Conservation (phyloP, 768 basidiomycete genomes). For the Russula olivacea region DNA sequence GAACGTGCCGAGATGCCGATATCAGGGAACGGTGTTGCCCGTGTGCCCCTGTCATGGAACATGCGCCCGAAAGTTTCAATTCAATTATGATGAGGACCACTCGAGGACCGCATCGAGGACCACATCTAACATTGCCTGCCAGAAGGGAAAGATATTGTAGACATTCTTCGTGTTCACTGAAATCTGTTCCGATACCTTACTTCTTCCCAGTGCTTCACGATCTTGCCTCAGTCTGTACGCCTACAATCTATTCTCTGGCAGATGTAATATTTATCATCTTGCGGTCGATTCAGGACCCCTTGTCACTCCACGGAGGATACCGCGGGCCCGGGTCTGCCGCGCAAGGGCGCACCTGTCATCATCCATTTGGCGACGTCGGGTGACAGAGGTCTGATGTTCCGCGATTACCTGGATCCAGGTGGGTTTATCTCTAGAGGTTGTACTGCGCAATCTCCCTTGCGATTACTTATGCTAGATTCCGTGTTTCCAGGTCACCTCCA, state of each 20-base stretch:
- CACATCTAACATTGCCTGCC: no score
- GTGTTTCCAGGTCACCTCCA: neutral
- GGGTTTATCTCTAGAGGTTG: neutral
- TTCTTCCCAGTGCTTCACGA: neutral
- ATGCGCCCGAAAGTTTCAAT: no score
- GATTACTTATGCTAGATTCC: constrained; percentile 5
- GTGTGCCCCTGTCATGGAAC: no score
- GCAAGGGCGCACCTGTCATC: neutral
- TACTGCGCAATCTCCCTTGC: neutral
- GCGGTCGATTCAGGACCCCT: no score
- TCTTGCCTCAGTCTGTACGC: neutral
- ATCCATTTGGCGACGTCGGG: neutral
- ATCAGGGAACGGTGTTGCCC: no score
- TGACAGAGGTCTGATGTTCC: neutral
- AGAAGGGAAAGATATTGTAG: no score
- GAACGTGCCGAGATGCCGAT: no score
- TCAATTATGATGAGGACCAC: no score
- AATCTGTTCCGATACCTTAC: neutral
- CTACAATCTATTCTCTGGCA: neutral
- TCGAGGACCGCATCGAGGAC: no score
- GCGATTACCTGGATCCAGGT: neutral
- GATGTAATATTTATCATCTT: neutral
- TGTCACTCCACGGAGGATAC: neutral
- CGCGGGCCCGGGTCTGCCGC: neutral
- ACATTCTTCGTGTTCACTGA: no score